Conservation (phyloP, 2,329 filamentous ascomycete genomes). For the Talaromyces sp. region DNA sequence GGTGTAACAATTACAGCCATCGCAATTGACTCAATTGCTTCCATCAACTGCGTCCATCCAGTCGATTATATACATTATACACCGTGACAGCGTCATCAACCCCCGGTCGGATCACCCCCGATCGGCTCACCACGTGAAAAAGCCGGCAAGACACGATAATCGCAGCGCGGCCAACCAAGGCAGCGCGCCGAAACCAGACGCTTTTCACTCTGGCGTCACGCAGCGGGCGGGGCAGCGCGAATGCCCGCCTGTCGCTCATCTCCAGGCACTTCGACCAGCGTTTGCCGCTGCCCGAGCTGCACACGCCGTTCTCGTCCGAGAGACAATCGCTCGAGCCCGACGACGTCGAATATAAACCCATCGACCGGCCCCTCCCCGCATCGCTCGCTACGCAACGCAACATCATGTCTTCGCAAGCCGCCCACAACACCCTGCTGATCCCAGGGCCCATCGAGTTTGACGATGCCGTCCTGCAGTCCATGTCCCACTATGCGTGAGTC, state of each 20-base stretch:
- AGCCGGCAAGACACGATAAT: background rate
- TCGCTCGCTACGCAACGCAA: constrained; percentile 17
- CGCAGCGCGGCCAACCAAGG: constrained; percentile 8
- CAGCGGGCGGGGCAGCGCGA: constrained; percentile 16
- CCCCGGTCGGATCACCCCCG: too few relatives aligned
- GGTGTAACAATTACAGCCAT: background rate
- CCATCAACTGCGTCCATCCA: too few relatives aligned
- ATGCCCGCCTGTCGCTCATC: constrained; percentile 52
- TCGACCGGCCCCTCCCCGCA: constrained; percentile 25
- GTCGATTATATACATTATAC: too few relatives aligned
- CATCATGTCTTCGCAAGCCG: constrained; percentile 53
- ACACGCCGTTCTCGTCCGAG: constrained; percentile 59
- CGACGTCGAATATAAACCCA: constrained; percentile 48
- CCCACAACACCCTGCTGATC: constrained; percentile 76
- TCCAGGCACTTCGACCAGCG: constrained; percentile 55
- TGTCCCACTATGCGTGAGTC: constrained; percentile 72
- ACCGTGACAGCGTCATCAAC: background rate
- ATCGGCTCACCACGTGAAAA: background rate
- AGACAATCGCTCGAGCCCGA: constrained; percentile 46
- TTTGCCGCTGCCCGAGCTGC: constrained; percentile 50
- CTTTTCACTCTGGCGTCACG: constrained; percentile 11
- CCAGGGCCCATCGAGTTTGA: constrained; percentile 98
- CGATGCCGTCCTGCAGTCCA: constrained; percentile 89
- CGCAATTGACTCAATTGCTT: background rate
- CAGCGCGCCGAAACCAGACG: constrained; percentile 11